These are phyloP conservation scores for Macrolepiota fuliginosa DNA, from an alignment of 768 basidiomycete species.

Conservation along the genomic window DNA sequence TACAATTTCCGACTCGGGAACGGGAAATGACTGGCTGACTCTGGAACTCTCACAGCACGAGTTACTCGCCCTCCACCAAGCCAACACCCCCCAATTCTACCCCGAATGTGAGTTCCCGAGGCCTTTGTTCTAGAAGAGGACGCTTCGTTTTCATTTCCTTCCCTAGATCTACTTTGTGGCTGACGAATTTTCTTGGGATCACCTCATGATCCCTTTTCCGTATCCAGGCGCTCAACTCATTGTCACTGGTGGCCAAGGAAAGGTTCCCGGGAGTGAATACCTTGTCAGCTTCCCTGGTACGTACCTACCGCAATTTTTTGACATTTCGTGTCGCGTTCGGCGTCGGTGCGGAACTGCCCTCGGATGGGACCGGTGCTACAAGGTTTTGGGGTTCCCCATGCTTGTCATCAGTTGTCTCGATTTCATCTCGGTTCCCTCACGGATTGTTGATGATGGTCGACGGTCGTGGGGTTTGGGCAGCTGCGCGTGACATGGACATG, in stretches of 20 bases:
- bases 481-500: neutral
- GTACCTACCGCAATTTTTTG: neutral
- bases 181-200: neutral
- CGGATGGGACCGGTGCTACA: neutral
- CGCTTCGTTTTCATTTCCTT: neutral
- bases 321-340: neutral
- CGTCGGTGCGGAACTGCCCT: neutral
- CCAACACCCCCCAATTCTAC: conserved; percentile 36
- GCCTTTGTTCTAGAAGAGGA: neutral
- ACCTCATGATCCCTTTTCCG: neutral
- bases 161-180: neutral
- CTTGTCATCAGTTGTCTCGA: neutral
- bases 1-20: neutral
- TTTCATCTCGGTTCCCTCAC: neutral
- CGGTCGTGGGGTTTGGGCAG: neutral
- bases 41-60: conserved; percentile 23
- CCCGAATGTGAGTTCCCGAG: conserved; percentile 27
- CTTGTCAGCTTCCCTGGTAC: conserved; percentile 32
- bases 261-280: conserved; percentile 27
- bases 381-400: neutral
- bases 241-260: conserved; percentile 33
- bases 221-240: conserved; percentile 29
- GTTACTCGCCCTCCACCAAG: conserved; percentile 34
- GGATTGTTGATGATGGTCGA: neutral
- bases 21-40: neutral